Percentiles rank a stretch among this genome's conserved stretches.
Conservation (phyloP, 257 asterid genomes). For the Jaltomata sinuosa region DNA sequence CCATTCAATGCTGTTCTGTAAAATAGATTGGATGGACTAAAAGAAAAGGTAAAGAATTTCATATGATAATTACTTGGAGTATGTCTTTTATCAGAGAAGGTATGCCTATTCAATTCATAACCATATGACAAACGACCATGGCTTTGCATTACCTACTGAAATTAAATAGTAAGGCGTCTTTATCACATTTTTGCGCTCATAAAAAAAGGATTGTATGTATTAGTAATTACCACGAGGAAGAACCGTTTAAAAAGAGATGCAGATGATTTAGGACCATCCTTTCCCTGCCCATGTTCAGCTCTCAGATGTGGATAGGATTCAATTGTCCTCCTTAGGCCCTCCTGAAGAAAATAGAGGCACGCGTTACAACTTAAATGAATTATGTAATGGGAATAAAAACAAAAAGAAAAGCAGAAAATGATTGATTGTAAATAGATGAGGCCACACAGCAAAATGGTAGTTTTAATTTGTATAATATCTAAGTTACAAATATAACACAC, state of each 20-base stretch:
- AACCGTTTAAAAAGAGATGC: slow-evolving; percentile 25
- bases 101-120: background rate
- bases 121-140: background rate
- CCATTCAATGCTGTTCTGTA: background rate
- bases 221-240: background rate
- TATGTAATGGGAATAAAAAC: background rate
- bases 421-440: background rate
- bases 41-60: background rate
- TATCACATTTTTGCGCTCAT: background rate
- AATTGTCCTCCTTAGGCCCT: slow-evolving; percentile 76
- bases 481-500: background rate
- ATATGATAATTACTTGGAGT: background rate
- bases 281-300: slow-evolving; percentile 44
- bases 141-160: background rate
- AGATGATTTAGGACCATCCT: slow-evolving; percentile 61
- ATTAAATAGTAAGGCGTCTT: background rate
- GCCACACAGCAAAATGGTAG: background rate
- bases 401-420: background rate
- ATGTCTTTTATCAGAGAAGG: background rate
- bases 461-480: background rate
- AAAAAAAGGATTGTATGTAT: background rate
- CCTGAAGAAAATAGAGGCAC: slow-evolving; percentile 41
- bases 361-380: background rate
- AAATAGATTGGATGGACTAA: background rate
- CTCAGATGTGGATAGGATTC: slow-evolving; percentile 75